A percentile compares a stretch with the other conserved stretches of the same genome.
Conservation (phyloP, 2,329 filamentous ascomycete genomes). For the Arthroderma sp. region DNA sequence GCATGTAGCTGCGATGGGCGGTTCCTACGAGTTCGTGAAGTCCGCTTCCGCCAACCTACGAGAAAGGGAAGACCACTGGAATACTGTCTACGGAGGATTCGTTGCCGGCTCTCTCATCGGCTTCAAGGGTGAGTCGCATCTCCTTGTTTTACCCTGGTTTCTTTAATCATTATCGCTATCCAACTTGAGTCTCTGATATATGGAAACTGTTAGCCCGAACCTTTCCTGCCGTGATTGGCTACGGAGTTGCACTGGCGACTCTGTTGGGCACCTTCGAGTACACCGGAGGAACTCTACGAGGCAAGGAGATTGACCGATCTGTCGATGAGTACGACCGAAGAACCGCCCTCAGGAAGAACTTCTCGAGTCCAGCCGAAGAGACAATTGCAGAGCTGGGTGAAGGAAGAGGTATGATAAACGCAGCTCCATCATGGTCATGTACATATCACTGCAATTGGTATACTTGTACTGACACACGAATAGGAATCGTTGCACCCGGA, state of each 20-base stretch:
- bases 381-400: slow-evolving; percentile 73
- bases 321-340: slow-evolving; percentile 66
- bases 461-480: not conserved
- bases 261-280: slow-evolving; percentile 55
- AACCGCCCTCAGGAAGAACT: slow-evolving; percentile 59
- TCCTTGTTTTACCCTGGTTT: too few relatives aligned
- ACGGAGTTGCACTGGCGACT: slow-evolving; percentile 48
- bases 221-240: slow-evolving; percentile 58
- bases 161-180: too few relatives aligned
- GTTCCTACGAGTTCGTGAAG: slow-evolving; percentile 65
- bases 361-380: slow-evolving; percentile 63
- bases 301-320: slow-evolving; percentile 43
- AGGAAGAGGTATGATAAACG: slow-evolving; percentile 58
- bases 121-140: slow-evolving; percentile 51
- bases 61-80: slow-evolving; percentile 68
- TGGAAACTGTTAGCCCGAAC: slow-evolving; percentile 45
- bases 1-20: slow-evolving; percentile 54
- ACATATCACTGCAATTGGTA: slow-evolving; percentile 10
- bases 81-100: slow-evolving; percentile 64
- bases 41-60: slow-evolving; percentile 72
- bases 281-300: slow-evolving; percentile 51
- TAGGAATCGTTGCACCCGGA: slow-evolving; percentile 68
- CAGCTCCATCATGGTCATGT: not conserved
- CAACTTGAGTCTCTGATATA: too few relatives aligned
- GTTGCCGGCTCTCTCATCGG: slow-evolving; percentile 61